Evolutionary conservation across 2,329 filamentous ascomycete species (phyloP).

Genomic region (Orbilia quercus): DNA sequence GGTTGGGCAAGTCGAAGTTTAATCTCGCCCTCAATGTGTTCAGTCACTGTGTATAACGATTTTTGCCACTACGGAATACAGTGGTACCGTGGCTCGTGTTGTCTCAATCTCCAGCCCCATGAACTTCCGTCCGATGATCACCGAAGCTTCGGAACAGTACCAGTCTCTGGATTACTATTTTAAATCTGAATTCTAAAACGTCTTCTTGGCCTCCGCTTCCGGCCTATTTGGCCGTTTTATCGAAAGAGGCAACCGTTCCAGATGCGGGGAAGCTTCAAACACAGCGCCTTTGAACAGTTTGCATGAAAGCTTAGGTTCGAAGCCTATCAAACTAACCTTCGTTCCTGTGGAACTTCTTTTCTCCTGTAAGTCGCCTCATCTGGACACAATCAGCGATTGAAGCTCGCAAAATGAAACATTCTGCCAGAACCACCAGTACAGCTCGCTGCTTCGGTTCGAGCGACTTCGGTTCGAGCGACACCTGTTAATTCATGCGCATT

Average conservation of each 20-base stretch:
- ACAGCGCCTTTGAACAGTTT: slow-evolving; percentile 21
- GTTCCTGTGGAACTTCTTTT: slow-evolving; percentile 14
- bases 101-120: too few species aligned
- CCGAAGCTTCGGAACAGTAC: too few species aligned
- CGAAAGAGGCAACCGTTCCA: slow-evolving; percentile 3
- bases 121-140: too few species aligned
- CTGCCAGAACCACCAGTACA: slow-evolving; percentile 30
- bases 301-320: slow-evolving; percentile 19
- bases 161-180: too few species aligned
- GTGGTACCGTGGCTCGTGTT: too few species aligned
- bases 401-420: slow-evolving; percentile 27
- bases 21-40: too few species aligned
- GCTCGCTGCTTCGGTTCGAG: background rate
- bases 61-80: too few species aligned
- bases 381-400: slow-evolving; percentile 17
- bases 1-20: too few species aligned
- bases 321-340: slow-evolving; percentile 11
- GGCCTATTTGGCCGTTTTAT: background rate
- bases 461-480: background rate
- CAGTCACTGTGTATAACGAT: too few species aligned
- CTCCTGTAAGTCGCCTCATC: slow-evolving; percentile 28
- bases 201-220: too few species aligned
- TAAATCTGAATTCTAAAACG: too few species aligned
- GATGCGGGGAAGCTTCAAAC: slow-evolving; percentile 40
- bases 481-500: background rate